phyloP scores from a whole-genome alignment of 2,329 filamentous ascomycete species.

The Talaromyces pinophilus region DNA sequence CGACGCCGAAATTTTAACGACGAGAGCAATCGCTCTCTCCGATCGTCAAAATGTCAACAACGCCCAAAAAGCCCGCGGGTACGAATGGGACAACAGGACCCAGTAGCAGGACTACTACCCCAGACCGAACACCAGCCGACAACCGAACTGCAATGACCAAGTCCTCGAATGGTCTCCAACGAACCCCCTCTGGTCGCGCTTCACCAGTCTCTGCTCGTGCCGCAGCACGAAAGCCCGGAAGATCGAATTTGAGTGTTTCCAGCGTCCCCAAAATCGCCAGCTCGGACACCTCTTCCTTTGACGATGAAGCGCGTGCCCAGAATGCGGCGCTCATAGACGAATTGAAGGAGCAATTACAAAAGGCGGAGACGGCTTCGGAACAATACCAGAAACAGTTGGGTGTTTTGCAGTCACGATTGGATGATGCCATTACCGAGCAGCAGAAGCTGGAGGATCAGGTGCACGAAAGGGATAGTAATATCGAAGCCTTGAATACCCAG shows the following conservation, averaged over 20 bases:
- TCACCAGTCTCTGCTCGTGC: conserved; percentile 70
- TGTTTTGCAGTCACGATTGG: conserved; percentile 79
- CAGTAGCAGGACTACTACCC: conserved; percentile 51
- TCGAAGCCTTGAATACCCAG: conserved; percentile 78
- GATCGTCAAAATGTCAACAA: conserved; percentile 11
- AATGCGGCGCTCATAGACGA: conserved; percentile 78
- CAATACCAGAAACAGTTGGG: conserved; percentile 82
- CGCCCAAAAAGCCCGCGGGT: conserved; percentile 20
- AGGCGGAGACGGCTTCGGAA: conserved; percentile 75
- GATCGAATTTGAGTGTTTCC: conserved; percentile 47
- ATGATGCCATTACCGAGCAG: conserved; percentile 82
- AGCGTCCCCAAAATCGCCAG: conserved; percentile 45
- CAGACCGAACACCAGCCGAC: conserved; percentile 37
- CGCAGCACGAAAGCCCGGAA: conserved; percentile 61
- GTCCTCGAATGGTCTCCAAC: conserved; percentile 54
- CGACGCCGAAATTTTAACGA: not conserved
- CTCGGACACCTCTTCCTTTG: conserved; percentile 53
- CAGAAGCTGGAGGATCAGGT: conserved; percentile 81
- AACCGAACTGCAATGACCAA: conserved; percentile 37
- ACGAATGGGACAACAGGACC: conserved; percentile 15
- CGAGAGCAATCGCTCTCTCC: conserved; percentile 16
- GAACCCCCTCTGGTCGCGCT: conserved; percentile 65
- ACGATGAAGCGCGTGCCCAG: conserved; percentile 76
- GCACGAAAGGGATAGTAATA: conserved; percentile 81
- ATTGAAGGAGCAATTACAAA: conserved; percentile 76